A percentile compares a stretch with the other conserved stretches of the same genome.
phyloP scores from a whole-genome alignment of 1,284 basidiomycete species.

The Sporisorium iseilematis-ciliati region DNA sequence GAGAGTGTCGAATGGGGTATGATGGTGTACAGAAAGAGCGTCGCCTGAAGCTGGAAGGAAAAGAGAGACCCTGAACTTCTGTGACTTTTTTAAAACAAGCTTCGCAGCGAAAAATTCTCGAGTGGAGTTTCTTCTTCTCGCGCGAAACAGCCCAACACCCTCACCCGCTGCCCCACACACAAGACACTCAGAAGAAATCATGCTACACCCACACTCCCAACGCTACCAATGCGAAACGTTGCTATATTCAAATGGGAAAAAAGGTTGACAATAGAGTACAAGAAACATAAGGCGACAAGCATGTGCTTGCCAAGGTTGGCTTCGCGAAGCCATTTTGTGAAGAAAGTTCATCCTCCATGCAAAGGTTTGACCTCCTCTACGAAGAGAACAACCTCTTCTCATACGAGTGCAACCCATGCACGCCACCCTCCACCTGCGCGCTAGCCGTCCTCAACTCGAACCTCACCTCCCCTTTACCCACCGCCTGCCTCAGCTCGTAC shows the following conservation, averaged over 20 bases:
- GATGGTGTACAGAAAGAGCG: not conserved
- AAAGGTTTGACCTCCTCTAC: slow-evolving; percentile 1
- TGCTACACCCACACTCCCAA: not conserved
- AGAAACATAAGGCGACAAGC: not conserved
- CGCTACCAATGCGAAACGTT: not conserved
- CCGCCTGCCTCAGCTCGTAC: slow-evolving; percentile 76
- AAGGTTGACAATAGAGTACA: not conserved
- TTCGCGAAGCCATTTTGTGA: not conserved
- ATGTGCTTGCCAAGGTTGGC: not conserved
- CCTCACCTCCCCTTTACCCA: slow-evolving; percentile 78
- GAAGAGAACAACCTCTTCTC: slow-evolving; percentile 76
- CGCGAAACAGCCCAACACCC: not conserved
- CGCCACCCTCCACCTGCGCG: slow-evolving; percentile 95
- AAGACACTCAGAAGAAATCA: not conserved
- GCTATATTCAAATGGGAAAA: not conserved
- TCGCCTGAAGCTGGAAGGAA: too few species aligned
- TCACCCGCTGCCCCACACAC: not conserved
- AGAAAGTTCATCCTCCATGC: not conserved
- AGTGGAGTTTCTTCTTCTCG: slow-evolving; percentile 7
- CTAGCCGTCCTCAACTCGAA: slow-evolving; percentile 96
- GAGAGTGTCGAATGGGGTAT: not conserved
- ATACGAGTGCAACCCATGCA: slow-evolving; percentile 79
- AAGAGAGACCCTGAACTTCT: slow-evolving; percentile 6
- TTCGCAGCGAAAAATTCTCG: not conserved
- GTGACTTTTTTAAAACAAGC: too few species aligned